Evolutionary conservation across 495 filamentous ascomycete genomes (phyloP), one percentile per base, ranked within the genome.

Genomic region (Tuber borchii): DNA sequence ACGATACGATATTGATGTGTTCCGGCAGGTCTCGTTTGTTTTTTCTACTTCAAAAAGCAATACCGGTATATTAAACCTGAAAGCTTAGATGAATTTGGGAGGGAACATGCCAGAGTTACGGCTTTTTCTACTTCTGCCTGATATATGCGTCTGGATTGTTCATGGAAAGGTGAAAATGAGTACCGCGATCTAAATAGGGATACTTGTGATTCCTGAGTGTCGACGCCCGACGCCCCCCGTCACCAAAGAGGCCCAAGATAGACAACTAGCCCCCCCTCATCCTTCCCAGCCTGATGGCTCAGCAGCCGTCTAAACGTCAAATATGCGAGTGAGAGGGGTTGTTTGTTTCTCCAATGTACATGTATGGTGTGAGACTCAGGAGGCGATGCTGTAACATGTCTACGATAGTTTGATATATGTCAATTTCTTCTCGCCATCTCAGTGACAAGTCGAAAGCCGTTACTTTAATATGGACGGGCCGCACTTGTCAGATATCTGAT

Each of bases 401-500:
- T 56, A 56, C 51, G 51, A 56, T 56, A 56, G 51, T 56, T 56
- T 56, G 51, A 56, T 56, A 56, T 56, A 56, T 56, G 51, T 56
- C 51, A 56, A 56, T 56, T 26, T 26, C n/a, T 56, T 65, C n/a
- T 31, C n/a, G 12, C n/a, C n/a, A 65, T 65, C 2, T 65, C 56
- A 16, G 17, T 17, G 56, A 14, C 26, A 12, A 65, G 26, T 65
- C 10, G 56, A 65, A 65, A 26, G 4, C 56, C 56, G 56, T 65
- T 31, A n/a, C n/a, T n/a, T n/a, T n/a, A 31, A 65, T 65, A 31
- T 31, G 56, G 56, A 31, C 56, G 56, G 56, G 56, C 56, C 56
- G 56, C n/a, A 31, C n/a, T 65, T 65, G 56, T 65, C 56, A 65
- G 56, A 65, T 65, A 65, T 31, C 56, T 65, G 56, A 65, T 65